A percentile compares a stretch with the other conserved stretches of the same genome.
Conservation (phyloP, 169 alveolate species). For the Cryptosporidium sp. region DNA sequence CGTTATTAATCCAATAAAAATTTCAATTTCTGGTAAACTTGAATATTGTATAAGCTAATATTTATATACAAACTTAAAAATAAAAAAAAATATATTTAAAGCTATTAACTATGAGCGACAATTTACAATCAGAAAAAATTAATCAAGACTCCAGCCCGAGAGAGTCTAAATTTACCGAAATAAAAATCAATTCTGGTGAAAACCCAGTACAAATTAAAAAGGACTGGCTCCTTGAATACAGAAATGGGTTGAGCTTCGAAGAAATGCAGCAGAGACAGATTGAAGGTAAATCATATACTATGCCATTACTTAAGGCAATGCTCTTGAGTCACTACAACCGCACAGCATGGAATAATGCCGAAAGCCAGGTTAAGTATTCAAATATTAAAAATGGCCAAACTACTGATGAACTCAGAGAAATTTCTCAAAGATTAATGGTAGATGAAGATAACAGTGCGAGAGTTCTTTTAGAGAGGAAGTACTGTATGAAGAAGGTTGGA, state of each 20-base stretch:
- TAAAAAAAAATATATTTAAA: conserved; percentile 14
- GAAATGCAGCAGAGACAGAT: conserved; percentile 69
- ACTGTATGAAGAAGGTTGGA: conserved; percentile 66
- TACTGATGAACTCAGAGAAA: conserved; percentile 60
- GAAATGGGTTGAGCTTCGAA: conserved; percentile 50
- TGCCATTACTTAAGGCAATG: conserved; percentile 71
- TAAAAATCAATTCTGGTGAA: conserved; percentile 46
- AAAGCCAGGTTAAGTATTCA: conserved; percentile 61
- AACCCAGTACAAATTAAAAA: conserved; percentile 52
- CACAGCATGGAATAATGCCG: conserved; percentile 72
- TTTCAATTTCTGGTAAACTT: not conserved
- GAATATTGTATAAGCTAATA: not conserved
- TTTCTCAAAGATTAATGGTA: conserved; percentile 70
- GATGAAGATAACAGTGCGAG: conserved; percentile 70
- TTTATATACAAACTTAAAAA: not conserved
- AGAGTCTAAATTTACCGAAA: conserved; percentile 46
- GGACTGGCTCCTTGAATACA: conserved; percentile 67
- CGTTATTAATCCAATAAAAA: not conserved
- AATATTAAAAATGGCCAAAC: conserved; percentile 68
- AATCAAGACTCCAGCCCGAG: conserved; percentile 29
- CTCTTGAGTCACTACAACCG: conserved; percentile 69
- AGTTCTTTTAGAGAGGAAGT: conserved; percentile 47
- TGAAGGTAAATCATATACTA: conserved; percentile 65
- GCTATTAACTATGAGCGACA: conserved; percentile 28
- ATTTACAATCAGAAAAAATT: conserved; percentile 1